A percentile compares a stretch with the other conserved stretches of the same genome.
These are phyloP conservation scores for Moesziomyces sp. DNA, from an alignment of 1,284 basidiomycete genomes.

Conservation along the genomic window DNA sequence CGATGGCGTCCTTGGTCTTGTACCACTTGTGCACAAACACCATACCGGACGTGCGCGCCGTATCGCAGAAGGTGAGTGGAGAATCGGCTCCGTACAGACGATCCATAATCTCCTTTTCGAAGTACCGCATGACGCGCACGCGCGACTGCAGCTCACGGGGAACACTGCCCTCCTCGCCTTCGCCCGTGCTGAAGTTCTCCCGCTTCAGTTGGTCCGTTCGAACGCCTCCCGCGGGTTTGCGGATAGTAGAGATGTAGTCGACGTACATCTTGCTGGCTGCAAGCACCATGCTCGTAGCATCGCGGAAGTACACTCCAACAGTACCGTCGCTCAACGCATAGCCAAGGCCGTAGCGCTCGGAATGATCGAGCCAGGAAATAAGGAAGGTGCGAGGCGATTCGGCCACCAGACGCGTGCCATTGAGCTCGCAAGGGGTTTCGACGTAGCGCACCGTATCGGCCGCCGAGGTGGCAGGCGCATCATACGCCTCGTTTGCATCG, in stretches of 20 bases:
- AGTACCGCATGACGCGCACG: conserved; percentile 61
- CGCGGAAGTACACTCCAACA: conserved; percentile 95
- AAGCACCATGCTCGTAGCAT: conserved; percentile 85
- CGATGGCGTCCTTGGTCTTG: conserved; percentile 93
- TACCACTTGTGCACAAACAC: conserved; percentile 95
- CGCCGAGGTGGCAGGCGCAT: conserved; percentile 67
- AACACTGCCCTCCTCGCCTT: not conserved
- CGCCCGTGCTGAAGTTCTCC: conserved; percentile 44
- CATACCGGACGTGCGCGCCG: conserved; percentile 80
- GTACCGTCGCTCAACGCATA: conserved; percentile 95
- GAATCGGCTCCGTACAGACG: conserved; percentile 71
- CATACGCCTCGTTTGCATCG: conserved; percentile 74
- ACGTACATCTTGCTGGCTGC: conserved; percentile 81
- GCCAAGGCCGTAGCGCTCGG: conserved; percentile 98
- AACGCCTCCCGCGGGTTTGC: conserved; percentile 3
- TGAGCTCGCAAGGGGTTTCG: conserved; percentile 60
- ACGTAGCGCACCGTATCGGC: conserved; percentile 25
- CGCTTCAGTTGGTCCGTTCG: conserved; percentile 53
- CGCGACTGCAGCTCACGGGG: conserved; percentile 53
- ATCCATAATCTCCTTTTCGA: conserved; percentile 65
- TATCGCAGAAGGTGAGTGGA: conserved; percentile 88
- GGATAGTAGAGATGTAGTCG: conserved; percentile 58
- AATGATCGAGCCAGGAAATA: conserved; percentile 97
- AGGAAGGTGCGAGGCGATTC: conserved; percentile 86
- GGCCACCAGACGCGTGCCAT: conserved; percentile 69